Evolutionary conservation across 805 yeast genomes (phyloP), one percentile per base, ranked within the genome.

Genomic region (Candida loeiensis): DNA sequence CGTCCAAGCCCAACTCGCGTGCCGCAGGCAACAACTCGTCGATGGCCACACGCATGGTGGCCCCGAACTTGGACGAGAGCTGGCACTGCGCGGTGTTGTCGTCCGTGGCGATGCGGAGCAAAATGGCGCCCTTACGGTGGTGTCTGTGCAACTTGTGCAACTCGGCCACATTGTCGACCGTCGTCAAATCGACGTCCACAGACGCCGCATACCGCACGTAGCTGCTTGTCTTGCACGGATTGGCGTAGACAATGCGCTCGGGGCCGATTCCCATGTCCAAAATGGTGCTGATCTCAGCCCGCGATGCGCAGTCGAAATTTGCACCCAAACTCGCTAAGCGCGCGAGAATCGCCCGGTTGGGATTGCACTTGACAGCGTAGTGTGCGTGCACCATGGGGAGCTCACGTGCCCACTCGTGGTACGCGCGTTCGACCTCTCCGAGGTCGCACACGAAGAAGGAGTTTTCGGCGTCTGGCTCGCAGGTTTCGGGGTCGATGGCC

Each of bases 331-430:
- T 45, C 2, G 77, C 79, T 49, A 91, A 71, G 20, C 73, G 59
- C 36, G 64, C 56, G 47, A 91, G 59, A 9, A 91, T 79, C 40
- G 65, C 65, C 5, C 65, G 51, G 56, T 88, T 81, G 27, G 89
- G 84, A 69, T 91, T 91, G 67, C 98, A 91, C 64, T 91, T 91
- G 50, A 91, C 93, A 14, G 99, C 99, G 63, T 90, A 91, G 56
- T 75, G 82, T n/a, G 97, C 96, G 41, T 76, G 74, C 26, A 91
- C 82, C 32, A 80, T 68, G 15, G 96, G 95, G 53, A 91, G 69
- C 28, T 68, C 59, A 16, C 49, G 37, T 20, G 58, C 55, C 97
- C 98, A 91, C 29, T 77, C 66, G n/a, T 61, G 46, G 45, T 72
- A 73, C 40, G 88, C 72, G 43, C 81, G 72, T 44, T 68, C 69